These are phyloP conservation scores for Cephaloascus albidus DNA, from an alignment of 805 yeast species.

Conservation along the genomic window DNA sequence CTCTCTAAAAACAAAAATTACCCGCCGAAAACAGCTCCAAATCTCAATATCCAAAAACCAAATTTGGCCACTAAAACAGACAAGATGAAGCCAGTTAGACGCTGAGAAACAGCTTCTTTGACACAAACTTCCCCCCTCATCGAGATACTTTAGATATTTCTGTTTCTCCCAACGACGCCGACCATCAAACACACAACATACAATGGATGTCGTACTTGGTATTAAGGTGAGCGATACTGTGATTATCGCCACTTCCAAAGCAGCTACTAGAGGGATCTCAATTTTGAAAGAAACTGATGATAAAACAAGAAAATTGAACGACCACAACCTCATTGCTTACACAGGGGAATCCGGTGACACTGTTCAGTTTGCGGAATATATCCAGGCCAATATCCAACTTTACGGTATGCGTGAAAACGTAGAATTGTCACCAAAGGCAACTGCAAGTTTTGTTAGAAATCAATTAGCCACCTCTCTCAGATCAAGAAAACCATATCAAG, in stretches of 20 bases:
- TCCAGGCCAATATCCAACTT: slow-evolving; percentile 86
- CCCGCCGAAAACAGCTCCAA: neutral
- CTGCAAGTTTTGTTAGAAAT: slow-evolving; percentile 81
- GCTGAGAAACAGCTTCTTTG: too few species aligned
- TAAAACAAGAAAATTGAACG: slow-evolving; percentile 67
- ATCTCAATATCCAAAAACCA: neutral
- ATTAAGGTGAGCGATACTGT: slow-evolving; percentile 75
- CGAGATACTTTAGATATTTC: neutral
- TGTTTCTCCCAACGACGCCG: neutral
- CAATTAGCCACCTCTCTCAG: slow-evolving; percentile 83
- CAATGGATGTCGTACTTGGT: slow-evolving; percentile 88
- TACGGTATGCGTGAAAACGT: slow-evolving; percentile 76
- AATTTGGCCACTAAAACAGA: neutral
- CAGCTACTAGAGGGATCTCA: slow-evolving; percentile 85
- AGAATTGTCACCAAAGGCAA: slow-evolving; percentile 78
- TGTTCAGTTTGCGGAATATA: slow-evolving; percentile 87
- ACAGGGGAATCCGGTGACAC: slow-evolving; percentile 98
- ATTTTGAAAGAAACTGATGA: slow-evolving; percentile 71
- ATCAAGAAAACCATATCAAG: slow-evolving; percentile 94
- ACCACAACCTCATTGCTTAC: slow-evolving; percentile 75
- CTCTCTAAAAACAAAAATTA: neutral
- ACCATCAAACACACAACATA: slow-evolving; percentile 3
- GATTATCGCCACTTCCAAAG: slow-evolving; percentile 88
- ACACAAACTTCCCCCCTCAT: too few species aligned
- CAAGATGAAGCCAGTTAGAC: too few species aligned